These are phyloP conservation scores for Yamadazyma akitaensis DNA, from an alignment of 805 yeast genomes.

Conservation along the genomic window DNA sequence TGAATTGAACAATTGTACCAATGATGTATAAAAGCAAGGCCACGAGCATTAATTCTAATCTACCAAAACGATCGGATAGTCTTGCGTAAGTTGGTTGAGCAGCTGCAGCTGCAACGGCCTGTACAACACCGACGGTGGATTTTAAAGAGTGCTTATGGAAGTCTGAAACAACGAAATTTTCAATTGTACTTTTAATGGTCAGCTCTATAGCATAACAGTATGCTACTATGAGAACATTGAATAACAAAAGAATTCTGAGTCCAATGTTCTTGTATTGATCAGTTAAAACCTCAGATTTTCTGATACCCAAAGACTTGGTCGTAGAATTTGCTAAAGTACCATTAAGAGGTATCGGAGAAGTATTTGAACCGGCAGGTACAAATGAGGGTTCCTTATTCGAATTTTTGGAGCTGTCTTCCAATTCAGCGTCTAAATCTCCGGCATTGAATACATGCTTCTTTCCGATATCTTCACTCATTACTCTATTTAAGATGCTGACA, in stretches of 20 bases:
- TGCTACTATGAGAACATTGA: constrained; percentile 51
- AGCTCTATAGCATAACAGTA: constrained; percentile 44
- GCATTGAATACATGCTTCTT: constrained; percentile 3
- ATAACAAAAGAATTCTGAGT: constrained; percentile 40
- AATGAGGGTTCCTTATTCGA: not conserved
- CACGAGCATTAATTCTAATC: constrained; percentile 48
- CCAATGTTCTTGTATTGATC: constrained; percentile 39
- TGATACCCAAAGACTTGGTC: constrained; percentile 47
- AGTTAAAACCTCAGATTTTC: constrained; percentile 53
- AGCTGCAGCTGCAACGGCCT: constrained; percentile 62
- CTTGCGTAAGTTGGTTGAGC: constrained; percentile 64
- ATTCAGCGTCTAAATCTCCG: constrained; percentile 1
- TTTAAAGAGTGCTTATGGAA: constrained; percentile 52
- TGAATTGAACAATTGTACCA: constrained; percentile 64
- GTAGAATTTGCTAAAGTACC: constrained; percentile 13
- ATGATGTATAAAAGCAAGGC: constrained; percentile 54
- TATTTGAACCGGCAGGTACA: not conserved
- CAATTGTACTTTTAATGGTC: constrained; percentile 20
- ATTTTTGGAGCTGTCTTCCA: not conserved
- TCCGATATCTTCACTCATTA: not conserved
- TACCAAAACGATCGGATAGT: constrained; percentile 64
- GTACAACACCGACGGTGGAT: constrained; percentile 58
- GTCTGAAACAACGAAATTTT: constrained; percentile 53
- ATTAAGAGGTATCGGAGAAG: constrained; percentile 5
- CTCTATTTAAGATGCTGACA: constrained; percentile 2